phyloP scores from a whole-genome alignment of 345 rosid genomes.

The Combretum micranthum region DNA sequence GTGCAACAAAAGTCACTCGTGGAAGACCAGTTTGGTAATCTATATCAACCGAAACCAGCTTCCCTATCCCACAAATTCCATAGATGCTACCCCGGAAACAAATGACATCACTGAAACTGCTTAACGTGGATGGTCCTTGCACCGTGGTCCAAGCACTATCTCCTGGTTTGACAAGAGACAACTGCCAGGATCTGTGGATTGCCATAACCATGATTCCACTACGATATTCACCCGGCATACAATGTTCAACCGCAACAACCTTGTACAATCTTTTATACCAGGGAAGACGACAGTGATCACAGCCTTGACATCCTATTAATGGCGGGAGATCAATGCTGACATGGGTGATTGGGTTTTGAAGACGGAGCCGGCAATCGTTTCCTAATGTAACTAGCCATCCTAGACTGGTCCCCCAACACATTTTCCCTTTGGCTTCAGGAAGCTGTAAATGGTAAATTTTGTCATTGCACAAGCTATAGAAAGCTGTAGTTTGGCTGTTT shows the following conservation, averaged over 20 bases:
- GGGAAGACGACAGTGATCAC: not conserved
- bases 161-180: too few relatives aligned
- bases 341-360: not conserved
- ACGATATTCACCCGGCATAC: not conserved
- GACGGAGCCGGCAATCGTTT: not conserved
- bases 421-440: not conserved
- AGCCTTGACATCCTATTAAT: not conserved
- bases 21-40: not conserved
- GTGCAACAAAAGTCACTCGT: not conserved
- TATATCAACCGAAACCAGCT: not conserved
- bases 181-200: not conserved
- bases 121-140: too few relatives aligned
- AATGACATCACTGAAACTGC: not conserved
- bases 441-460: not conserved
- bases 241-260: not conserved
- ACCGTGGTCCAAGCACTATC: too few relatives aligned
- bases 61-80: not conserved
- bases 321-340: not conserved
- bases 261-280: not conserved
- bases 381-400: not conserved
- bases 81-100: not conserved
- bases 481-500: not conserved
- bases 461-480: not conserved
- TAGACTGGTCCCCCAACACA: constrained; percentile 3
- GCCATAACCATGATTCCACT: constrained; percentile 1